Evolutionary conservation across 768 basidiomycete species (phyloP), one percentile per base, ranked within the genome.

Genomic region (Serendipita sp.): DNA sequence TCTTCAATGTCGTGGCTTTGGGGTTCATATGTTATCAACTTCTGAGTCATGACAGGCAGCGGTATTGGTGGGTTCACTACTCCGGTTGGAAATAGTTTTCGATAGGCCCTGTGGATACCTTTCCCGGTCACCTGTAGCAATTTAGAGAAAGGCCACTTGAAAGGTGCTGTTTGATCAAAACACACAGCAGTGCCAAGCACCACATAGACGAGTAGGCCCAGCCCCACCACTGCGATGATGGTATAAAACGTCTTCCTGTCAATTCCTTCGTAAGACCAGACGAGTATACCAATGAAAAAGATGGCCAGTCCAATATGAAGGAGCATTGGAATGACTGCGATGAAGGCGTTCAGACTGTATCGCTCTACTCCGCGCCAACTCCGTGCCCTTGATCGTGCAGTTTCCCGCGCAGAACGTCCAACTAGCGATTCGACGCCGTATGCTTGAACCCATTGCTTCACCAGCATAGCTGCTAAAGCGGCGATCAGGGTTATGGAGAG

Each of bases 391-490:
- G 40, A 31, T 5, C 40, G 16, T 5, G 34, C 45, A 8, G 18
- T 36, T 27, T 36, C 62, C 44, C 34, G 62, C 23, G 62, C 34
- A 3, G 18, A 33, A 37, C 45, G 40, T 13, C n/a, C 45, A n/a
- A 31, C 33, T 0, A 44, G 40, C 27, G 31, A 44, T 37, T 63
- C 40, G 15, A 63, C 62, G 29, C n/a, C n/a, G n/a, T 18, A 18
- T 5, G n/a, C 29, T 37, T 45, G 62, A 6, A 45, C 40, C 62
- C 62, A 63, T 33, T 63, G 62, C 62, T 63, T 63, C 16, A 63
- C 45, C 23, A 63, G 45, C 13, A 63, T 63, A n/a, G 40, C 40
- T 18, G 33, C 40, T 15, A 63, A 18, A n/a, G 62, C 62, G 3
- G 62, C 40, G 44, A 63, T 18, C 6, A 45, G 43, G 31, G 40